These are phyloP conservation scores for Chrysoporthe austroafricana DNA, from an alignment of 2,329 filamentous ascomycete species.

Conservation along the genomic window DNA sequence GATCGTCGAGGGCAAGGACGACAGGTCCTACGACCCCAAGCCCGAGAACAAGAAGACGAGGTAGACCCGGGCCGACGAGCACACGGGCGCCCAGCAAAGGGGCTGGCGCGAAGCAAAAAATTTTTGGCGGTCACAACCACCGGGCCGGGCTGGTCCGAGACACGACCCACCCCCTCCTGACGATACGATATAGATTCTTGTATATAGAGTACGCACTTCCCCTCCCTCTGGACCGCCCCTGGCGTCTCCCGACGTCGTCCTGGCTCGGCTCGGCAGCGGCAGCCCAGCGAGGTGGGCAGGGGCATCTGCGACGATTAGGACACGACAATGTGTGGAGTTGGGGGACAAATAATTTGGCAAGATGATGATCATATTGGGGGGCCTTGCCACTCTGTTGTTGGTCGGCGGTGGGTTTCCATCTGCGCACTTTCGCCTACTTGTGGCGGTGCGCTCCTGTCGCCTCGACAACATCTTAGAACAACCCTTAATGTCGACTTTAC, in stretches of 20 bases:
- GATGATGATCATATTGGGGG: slow-evolving; percentile 1
- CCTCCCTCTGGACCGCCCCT: neutral
- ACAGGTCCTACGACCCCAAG: slow-evolving; percentile 49
- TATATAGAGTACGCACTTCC: neutral
- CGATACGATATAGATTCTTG: neutral
- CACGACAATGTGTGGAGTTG: neutral
- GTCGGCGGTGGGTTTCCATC: neutral
- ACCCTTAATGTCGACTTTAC: neutral
- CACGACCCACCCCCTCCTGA: too few species aligned
- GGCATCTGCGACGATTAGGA: neutral
- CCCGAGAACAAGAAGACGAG: slow-evolving; percentile 53
- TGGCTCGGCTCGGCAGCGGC: neutral
- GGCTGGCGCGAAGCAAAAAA: neutral
- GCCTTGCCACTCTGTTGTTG: neutral
- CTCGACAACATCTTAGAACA: neutral
- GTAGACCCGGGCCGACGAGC: slow-evolving; percentile 30
- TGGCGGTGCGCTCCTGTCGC: neutral
- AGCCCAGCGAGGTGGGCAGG: neutral
- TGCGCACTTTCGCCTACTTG: neutral
- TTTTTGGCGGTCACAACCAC: neutral
- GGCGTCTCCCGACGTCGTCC: too few species aligned
- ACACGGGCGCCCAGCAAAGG: neutral
- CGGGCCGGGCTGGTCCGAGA: neutral
- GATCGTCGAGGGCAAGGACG: slow-evolving; percentile 67
- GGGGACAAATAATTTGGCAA: neutral